Percentiles rank a stretch among this genome's conserved stretches.
Evolutionary conservation across 768 basidiomycete species (phyloP).

Genomic region (Boletus reticulatus): DNA sequence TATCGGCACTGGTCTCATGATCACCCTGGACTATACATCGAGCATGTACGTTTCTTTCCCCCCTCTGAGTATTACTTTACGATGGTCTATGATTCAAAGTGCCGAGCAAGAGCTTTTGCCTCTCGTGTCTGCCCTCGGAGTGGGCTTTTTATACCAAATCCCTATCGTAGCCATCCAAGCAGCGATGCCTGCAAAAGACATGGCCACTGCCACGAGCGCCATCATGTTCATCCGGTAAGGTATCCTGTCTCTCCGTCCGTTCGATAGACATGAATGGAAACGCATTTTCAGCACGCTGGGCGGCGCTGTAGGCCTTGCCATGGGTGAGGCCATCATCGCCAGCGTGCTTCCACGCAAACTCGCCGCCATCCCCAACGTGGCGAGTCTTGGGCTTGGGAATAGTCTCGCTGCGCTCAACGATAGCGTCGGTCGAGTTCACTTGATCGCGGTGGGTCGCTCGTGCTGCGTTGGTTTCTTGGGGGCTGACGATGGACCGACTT

Average conservation of each 20-base stretch:
- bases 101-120: slow-evolving; percentile 62
- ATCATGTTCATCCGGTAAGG: slow-evolving; percentile 65
- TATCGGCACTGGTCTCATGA: slow-evolving; percentile 72
- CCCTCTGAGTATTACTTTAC: too few relatives aligned
- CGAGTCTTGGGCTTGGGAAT: slow-evolving; percentile 28
- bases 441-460: slow-evolving; percentile 11
- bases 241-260: too few relatives aligned
- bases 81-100: slow-evolving; percentile 28
- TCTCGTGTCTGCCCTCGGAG: slow-evolving; percentile 58
- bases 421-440: slow-evolving; percentile 42
- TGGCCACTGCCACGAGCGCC: slow-evolving; percentile 78
- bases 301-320: slow-evolving; percentile 68
- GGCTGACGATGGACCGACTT: not conserved
- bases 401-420: slow-evolving; percentile 42
- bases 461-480: not conserved
- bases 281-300: slow-evolving; percentile 51
- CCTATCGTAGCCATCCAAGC: slow-evolving; percentile 77
- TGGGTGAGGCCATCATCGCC: slow-evolving; percentile 71
- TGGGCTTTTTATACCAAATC: slow-evolving; percentile 56
- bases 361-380: slow-evolving; percentile 31
- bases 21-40: slow-evolving; percentile 56
- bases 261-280: too few relatives aligned
- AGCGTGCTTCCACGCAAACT: slow-evolving; percentile 44
- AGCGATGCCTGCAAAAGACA: slow-evolving; percentile 81
- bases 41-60: slow-evolving; percentile 34